Evolutionary conservation across 768 basidiomycete species (phyloP).

Genomic region (Kockovaella imperatae): DNA sequence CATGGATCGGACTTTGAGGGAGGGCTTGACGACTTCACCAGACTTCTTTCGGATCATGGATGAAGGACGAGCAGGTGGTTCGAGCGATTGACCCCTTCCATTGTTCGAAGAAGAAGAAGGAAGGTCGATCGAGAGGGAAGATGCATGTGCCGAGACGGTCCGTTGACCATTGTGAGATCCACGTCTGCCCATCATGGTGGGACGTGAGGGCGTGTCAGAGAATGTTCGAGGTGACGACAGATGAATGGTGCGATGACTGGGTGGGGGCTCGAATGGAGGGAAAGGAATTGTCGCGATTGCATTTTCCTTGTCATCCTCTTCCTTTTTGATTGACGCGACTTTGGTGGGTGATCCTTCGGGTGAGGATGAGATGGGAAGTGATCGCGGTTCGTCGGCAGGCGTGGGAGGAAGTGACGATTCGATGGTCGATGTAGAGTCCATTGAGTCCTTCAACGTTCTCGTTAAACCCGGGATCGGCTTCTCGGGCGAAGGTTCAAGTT

Average conservation of each 20-base stretch:
- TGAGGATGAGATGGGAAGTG: too few relatives aligned
- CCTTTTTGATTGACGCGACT: too few relatives aligned
- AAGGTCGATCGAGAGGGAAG: constrained; percentile 5
- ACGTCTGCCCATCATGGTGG: too few relatives aligned
- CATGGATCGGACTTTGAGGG: constrained; percentile 66
- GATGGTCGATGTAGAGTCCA: constrained; percentile 30
- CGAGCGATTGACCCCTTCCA: constrained; percentile 7
- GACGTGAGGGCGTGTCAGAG: too few relatives aligned
- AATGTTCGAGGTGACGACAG: too few relatives aligned
- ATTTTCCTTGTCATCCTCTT: too few relatives aligned
- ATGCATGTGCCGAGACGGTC: constrained; percentile 2
- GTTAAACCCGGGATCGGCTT: constrained; percentile 10
- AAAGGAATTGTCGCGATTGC: constrained; percentile 15
- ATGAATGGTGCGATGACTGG: neutral
- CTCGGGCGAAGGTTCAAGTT: constrained; percentile 23
- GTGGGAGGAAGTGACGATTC: constrained; percentile 30
- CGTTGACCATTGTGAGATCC: too few relatives aligned
- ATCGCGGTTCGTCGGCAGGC: constrained; percentile 20
- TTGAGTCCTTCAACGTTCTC: constrained; percentile 22
- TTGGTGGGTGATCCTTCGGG: neutral
- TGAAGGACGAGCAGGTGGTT: constrained; percentile 11
- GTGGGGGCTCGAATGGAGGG: constrained; percentile 16
- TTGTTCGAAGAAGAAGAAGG: neutral
- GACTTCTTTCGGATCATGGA: constrained; percentile 77
- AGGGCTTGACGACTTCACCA: constrained; percentile 85